Conservation (phyloP, 1,284 basidiomycete genomes). For the Papiliotrema laurentii region DNA sequence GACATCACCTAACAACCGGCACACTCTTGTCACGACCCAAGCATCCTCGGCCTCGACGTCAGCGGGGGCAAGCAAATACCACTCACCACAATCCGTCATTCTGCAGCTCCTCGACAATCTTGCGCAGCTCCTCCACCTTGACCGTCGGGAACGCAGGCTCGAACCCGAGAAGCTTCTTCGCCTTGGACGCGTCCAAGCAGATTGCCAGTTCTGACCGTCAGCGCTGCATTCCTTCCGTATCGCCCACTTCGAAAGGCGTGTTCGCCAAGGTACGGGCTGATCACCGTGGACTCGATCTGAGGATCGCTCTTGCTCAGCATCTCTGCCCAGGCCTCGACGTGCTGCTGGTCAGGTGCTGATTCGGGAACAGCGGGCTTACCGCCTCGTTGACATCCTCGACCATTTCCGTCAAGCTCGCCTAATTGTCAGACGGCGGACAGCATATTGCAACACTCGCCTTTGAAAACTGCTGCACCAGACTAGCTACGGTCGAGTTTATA, state of each 20-base stretch:
- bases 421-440: conserved; percentile 7
- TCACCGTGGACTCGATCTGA: conserved; percentile 67
- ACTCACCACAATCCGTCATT: conserved; percentile 42
- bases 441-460: conserved; percentile 16
- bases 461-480: conserved; percentile 47
- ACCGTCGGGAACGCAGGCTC: conserved; percentile 58
- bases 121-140: conserved; percentile 32
- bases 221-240: not conserved
- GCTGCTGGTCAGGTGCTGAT: conserved; percentile 37
- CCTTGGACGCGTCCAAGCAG: conserved; percentile 42
- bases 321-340: conserved; percentile 76
- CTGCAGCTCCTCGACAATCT: conserved; percentile 42
- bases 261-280: conserved; percentile 77
- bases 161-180: conserved; percentile 59
- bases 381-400: conserved; percentile 85
- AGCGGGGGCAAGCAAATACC: not conserved
- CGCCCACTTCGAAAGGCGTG: conserved; percentile 51
- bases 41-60: not conserved
- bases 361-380: conserved; percentile 15
- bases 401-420: conserved; percentile 60
- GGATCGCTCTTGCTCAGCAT: conserved; percentile 72
- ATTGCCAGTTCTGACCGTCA: conserved; percentile 62
- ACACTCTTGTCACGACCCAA: no score
- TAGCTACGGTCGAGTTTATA: conserved; percentile 66
- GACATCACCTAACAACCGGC: no score